Evolutionary conservation across 2,329 filamentous ascomycete species (phyloP).

Genomic region (Diaporthe destruens): DNA sequence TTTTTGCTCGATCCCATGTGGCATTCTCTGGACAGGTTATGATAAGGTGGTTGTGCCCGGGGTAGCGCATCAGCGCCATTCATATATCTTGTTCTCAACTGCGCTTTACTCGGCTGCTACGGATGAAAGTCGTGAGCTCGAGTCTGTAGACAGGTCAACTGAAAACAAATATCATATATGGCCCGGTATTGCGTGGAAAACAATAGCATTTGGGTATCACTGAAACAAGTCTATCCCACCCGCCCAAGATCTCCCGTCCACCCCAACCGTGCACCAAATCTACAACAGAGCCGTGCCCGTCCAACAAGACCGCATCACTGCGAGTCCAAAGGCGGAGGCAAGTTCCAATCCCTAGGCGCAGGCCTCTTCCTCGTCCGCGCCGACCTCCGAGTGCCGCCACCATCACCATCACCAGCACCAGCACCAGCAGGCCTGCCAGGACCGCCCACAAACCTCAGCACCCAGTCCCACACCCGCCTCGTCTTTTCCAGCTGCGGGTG

Average conservation of each 20-base stretch:
- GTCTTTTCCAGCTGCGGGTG: constrained; percentile 73
- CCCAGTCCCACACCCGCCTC: constrained; percentile 79
- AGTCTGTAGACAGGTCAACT: background rate
- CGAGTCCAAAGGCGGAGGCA: constrained; percentile 40
- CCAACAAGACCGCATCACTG: constrained; percentile 4
- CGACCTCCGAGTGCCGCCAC: constrained; percentile 38
- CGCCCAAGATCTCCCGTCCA: background rate
- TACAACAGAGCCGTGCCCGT: background rate
- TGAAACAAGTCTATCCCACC: background rate
- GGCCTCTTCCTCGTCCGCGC: constrained; percentile 46
- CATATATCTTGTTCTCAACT: background rate
- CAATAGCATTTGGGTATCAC: constrained; percentile 8
- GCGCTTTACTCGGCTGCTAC: background rate
- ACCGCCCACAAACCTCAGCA: constrained; percentile 74
- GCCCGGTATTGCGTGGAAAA: background rate
- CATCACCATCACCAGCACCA: constrained; percentile 35
- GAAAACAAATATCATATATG: background rate
- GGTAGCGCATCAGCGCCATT: background rate
- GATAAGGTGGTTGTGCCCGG: background rate
- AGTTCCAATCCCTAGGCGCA: constrained; percentile 38
- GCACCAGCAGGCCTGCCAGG: constrained; percentile 30
- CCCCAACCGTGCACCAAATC: background rate
- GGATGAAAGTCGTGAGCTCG: background rate
- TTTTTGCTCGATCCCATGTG: background rate
- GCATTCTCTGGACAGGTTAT: background rate